Base-by-base conservation (phyloP, 1,284 basidiomycete species). In the Schizophyllum amplum region DNA sequence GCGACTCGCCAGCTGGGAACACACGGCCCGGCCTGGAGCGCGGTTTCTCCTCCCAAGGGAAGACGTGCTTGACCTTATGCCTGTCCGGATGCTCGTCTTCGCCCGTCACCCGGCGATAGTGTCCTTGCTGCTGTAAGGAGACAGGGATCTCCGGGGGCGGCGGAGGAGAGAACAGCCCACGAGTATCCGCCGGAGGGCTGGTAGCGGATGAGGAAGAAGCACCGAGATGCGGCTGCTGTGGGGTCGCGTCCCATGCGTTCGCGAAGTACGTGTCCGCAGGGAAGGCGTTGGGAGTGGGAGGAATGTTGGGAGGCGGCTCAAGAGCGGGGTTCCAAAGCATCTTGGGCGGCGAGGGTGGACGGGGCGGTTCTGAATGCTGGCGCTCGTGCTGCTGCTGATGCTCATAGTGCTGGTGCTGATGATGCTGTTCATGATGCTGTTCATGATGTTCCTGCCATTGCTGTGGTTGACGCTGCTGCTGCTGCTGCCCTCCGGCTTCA, bases 31-130 rank as follows among this genome's bases (percentile, higher is more conserved):
- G 85, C 57, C 76, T 66, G 49, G 78, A 76, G 51, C 88, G 82
- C 3, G 80, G 80, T 57, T 79, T 80, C 57, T 83, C 79, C 69
- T 98, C 95, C 95, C 95, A 98, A 6, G 95, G 94, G 69, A 98
- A 98, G n/a, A 97, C 77, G 23, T 80, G 75, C 62, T 86, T 86
- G 24, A 95, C 81, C 64, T 89, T 90, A 24, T 71, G 72, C 17
- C 75, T 79, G 67, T 95, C 87, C 1, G 94, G 92, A 23, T 59
- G 61, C 42, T 66, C 52, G 42, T 64, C 66, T 49, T 77, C 75
- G 24, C 81, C 79, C 17, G 78, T 81, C 49, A 87, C 79, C 66
- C 81, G 77, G 53, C 77, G 73, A 68, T 90, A 82, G 63, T 84
- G 78, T 1, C 85, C 84, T 69, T 87, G 80, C 26, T 73, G 76